Conservation (phyloP, 495 filamentous ascomycete species). For the Elasticomyces elasticus region DNA sequence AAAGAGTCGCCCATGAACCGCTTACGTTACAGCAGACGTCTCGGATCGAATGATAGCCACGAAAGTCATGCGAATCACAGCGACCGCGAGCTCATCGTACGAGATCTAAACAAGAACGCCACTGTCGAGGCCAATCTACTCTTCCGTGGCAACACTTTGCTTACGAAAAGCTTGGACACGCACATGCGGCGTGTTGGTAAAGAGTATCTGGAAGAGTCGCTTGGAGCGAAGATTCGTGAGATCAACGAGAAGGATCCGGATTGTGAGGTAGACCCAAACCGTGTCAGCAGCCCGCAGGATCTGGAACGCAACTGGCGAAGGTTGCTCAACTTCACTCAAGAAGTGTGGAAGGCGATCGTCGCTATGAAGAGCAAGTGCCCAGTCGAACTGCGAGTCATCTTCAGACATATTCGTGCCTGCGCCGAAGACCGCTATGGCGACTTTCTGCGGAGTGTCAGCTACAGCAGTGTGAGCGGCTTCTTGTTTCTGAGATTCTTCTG, state of each 20-base stretch:
- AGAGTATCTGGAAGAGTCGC: slow-evolving; percentile 82
- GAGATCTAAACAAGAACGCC: slow-evolving; percentile 50
- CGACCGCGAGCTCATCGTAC: slow-evolving; percentile 52
- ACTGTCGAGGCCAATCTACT: slow-evolving; percentile 83
- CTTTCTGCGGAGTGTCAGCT: slow-evolving; percentile 81
- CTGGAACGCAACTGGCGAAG: slow-evolving; percentile 74
- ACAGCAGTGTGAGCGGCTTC: slow-evolving; percentile 94
- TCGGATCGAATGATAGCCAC: slow-evolving; percentile 70
- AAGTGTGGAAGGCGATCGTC: slow-evolving; percentile 75
- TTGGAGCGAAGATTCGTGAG: slow-evolving; percentile 72
- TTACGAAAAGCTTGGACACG: slow-evolving; percentile 86
- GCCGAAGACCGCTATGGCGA: slow-evolving; percentile 97
- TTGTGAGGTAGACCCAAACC: slow-evolving; percentile 88
- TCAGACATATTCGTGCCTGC: slow-evolving; percentile 86
- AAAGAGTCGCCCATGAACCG: slow-evolving; percentile 63
- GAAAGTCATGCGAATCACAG: slow-evolving; percentile 42
- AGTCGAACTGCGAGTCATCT: slow-evolving; percentile 71
- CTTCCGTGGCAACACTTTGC: slow-evolving; percentile 87
- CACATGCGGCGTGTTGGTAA: slow-evolving; percentile 93
- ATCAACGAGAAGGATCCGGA: slow-evolving; percentile 83
- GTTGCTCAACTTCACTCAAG: slow-evolving; percentile 64
- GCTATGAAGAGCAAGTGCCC: slow-evolving; percentile 65
- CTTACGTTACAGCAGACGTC: slow-evolving; percentile 58
- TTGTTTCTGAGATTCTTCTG: slow-evolving; percentile 94
- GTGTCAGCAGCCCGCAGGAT: slow-evolving; percentile 60